Evolutionary conservation across 2,329 filamentous ascomycete genomes (phyloP).

Genomic region (Talaromyces sp.): DNA sequence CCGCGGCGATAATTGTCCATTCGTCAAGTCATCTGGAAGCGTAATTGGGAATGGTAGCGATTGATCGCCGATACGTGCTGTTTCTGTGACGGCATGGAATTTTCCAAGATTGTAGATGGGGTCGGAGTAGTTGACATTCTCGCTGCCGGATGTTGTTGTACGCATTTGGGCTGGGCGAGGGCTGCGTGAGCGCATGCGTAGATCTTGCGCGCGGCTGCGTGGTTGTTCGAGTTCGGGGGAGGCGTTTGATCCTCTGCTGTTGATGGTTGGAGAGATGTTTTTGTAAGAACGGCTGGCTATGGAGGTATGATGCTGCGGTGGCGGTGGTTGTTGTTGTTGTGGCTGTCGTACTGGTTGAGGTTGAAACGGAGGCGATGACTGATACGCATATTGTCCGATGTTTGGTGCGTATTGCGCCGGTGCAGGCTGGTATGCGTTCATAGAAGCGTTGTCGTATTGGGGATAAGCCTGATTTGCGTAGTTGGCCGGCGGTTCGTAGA

Average conservation of each 20-base stretch:
- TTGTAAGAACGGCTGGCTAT: constrained; percentile 1
- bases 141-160: constrained; percentile 21
- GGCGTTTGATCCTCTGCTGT: constrained; percentile 10
- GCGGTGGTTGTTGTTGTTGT: constrained; percentile 3
- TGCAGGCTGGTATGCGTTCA: background rate
- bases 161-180: constrained; percentile 26
- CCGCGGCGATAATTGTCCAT: constrained; percentile 16
- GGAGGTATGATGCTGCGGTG: constrained; percentile 10
- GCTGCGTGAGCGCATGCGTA: constrained; percentile 35
- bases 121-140: constrained; percentile 21
- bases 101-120: constrained; percentile 28
- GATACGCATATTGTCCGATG: background rate
- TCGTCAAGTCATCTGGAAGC: constrained; percentile 25
- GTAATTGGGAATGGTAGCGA: constrained; percentile 34
- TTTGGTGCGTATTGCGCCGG: background rate
- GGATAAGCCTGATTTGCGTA: constrained; percentile 1
- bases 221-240: constrained; percentile 18
- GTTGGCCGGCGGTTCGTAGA: background rate
- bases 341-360: background rate
- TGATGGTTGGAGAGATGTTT: constrained; percentile 10
- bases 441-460: background rate
- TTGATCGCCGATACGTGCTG: constrained; percentile 32
- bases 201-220: constrained; percentile 27
- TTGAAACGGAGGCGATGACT: constrained; percentile 1
- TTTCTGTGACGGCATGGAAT: constrained; percentile 29